Conservation (phyloP, 805 yeast genomes). For the Kodamaea hsintzibuensis region DNA sequence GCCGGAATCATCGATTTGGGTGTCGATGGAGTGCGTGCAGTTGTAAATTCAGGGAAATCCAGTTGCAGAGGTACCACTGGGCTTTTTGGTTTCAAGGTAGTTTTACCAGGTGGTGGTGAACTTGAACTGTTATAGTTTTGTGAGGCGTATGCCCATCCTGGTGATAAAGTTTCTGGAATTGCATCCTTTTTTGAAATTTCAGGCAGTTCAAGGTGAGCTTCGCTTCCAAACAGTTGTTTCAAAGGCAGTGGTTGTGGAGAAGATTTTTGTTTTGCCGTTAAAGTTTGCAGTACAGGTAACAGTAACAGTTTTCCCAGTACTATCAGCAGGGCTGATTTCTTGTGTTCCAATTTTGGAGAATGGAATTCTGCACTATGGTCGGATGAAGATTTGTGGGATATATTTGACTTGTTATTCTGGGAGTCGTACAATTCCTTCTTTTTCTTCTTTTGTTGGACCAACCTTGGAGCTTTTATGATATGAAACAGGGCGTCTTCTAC, state of each 20-base stretch:
- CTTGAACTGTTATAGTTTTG: not conserved
- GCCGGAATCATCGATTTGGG: conserved; percentile 2
- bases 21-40: not conserved
- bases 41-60: not conserved
- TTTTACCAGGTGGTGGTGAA: not conserved
- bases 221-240: not conserved
- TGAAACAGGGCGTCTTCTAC: conserved; percentile 27
- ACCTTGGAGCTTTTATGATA: conserved; percentile 18
- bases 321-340: not conserved
- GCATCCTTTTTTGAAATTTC: not conserved
- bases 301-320: not conserved
- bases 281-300: not conserved
- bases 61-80: not conserved
- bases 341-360: not conserved
- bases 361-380: not conserved
- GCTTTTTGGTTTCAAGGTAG: not conserved
- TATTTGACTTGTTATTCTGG: not conserved
- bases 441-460: conserved; percentile 10
- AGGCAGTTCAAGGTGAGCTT: not conserved
- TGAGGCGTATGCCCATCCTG: not conserved
- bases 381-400: not conserved
- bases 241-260: not conserved
- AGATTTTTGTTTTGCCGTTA: not conserved
- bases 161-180: not conserved
- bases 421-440: not conserved